Evolutionary conservation across 495 filamentous ascomycete genomes (phyloP).

Genomic region (Oidiodendron maius): DNA sequence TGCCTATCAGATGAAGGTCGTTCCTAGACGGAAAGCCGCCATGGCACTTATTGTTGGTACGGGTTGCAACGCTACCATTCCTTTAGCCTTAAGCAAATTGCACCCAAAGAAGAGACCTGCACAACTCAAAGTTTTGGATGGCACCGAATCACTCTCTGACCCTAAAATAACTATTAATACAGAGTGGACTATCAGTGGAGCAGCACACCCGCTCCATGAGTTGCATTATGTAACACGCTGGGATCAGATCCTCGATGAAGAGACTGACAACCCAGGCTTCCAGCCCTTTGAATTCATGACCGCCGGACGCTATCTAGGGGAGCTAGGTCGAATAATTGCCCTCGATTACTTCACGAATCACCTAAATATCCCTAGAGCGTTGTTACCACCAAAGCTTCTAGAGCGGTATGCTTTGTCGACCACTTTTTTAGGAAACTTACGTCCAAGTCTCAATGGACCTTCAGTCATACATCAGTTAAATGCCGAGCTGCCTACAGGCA

Average conservation of each 20-base stretch:
- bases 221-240: constrained; percentile 63
- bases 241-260: constrained; percentile 60
- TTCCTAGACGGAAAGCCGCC: constrained; percentile 55
- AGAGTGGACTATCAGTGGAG: constrained; percentile 78
- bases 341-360: constrained; percentile 56
- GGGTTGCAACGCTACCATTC: constrained; percentile 77
- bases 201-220: constrained; percentile 57
- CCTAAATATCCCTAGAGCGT: constrained; percentile 26
- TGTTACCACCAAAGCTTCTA: constrained; percentile 54
- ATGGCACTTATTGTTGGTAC: constrained; percentile 83
- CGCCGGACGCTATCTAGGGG: constrained; percentile 74
- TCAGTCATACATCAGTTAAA: constrained; percentile 46
- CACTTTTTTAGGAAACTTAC: constrained; percentile 60
- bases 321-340: constrained; percentile 68
- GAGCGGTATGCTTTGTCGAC: constrained; percentile 64
- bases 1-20: constrained; percentile 54
- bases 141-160: constrained; percentile 22
- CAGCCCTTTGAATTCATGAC: constrained; percentile 90
- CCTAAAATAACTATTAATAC: constrained; percentile 73
- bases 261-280: constrained; percentile 68
- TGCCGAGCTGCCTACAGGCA: constrained; percentile 44
- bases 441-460: constrained; percentile 40
- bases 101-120: constrained; percentile 53
- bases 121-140: constrained; percentile 31
- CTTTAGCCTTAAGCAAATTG: constrained; percentile 58